These are phyloP conservation scores for Pseudocercospora cruenta DNA, from an alignment of 2,329 filamentous ascomycete genomes.

Conservation along the genomic window DNA sequence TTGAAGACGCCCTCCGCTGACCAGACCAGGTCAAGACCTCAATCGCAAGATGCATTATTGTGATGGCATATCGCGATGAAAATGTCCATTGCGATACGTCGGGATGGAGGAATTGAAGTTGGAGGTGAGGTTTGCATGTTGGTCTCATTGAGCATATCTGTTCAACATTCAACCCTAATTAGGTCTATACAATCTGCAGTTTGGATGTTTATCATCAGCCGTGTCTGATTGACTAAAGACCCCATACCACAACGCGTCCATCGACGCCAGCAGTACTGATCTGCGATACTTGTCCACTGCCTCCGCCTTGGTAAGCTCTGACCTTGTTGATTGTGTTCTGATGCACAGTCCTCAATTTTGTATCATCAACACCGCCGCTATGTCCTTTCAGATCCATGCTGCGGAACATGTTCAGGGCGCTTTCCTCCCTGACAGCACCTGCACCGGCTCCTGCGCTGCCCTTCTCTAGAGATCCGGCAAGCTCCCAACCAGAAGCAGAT, in stretches of 20 bases:
- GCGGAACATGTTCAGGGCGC: slow-evolving; percentile 94
- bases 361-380: slow-evolving; percentile 74
- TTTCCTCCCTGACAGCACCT: slow-evolving; percentile 72
- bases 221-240: slow-evolving; percentile 38
- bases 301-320: slow-evolving; percentile 68
- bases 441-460: slow-evolving; percentile 41
- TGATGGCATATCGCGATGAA: too few species aligned
- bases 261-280: slow-evolving; percentile 70
- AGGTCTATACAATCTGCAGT: too few species aligned
- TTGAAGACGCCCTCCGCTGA: too few species aligned
- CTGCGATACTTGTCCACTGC: slow-evolving; percentile 59
- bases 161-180: too few species aligned
- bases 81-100: too few species aligned
- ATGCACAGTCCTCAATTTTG: slow-evolving; percentile 90
- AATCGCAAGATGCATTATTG: too few species aligned
- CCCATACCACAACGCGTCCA: slow-evolving; percentile 53
- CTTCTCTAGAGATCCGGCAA: slow-evolving; percentile 79
- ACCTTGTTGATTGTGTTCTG: slow-evolving; percentile 94
- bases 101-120: too few species aligned
- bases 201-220: too few species aligned
- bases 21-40: too few species aligned
- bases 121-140: too few species aligned
- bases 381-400: slow-evolving; percentile 99
- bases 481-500: slow-evolving; percentile 76
- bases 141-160: too few species aligned